Percentiles rank a stretch among this genome's conserved stretches.
Evolutionary conservation across 2,329 filamentous ascomycete genomes (phyloP).

Genomic region (Tolypocladium guangdongense): DNA sequence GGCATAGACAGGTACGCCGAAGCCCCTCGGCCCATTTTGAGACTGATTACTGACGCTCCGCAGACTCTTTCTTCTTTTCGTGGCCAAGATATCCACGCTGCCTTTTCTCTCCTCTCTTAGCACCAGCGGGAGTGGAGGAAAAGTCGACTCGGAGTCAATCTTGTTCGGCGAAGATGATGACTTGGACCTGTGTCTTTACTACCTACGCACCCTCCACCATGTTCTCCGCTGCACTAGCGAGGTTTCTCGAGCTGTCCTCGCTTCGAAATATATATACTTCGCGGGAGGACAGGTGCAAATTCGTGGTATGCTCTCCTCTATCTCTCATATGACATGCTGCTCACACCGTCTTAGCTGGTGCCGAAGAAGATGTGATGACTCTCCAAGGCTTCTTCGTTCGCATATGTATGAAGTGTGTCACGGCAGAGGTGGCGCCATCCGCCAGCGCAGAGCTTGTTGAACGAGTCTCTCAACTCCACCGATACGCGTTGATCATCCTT

Average conservation of each 20-base stretch:
- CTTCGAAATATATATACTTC: slow-evolving; percentile 39
- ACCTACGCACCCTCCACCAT: slow-evolving; percentile 63
- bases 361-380: slow-evolving; percentile 43
- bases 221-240: slow-evolving; percentile 57
- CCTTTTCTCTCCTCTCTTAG: slow-evolving; percentile 30
- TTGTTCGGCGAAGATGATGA: slow-evolving; percentile 49
- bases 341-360: slow-evolving; percentile 28
- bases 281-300: slow-evolving; percentile 20
- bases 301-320: slow-evolving; percentile 34
- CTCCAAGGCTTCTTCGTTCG: slow-evolving; percentile 59
- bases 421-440: slow-evolving; percentile 10
- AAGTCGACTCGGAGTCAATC: slow-evolving; percentile 6
- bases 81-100: slow-evolving; percentile 45
- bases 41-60: neutral
- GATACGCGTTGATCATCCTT: slow-evolving; percentile 57
- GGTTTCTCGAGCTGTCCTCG: slow-evolving; percentile 58
- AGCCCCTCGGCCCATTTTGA: slow-evolving; percentile 9
- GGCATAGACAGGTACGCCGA: slow-evolving; percentile 50
- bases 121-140: slow-evolving; percentile 6
- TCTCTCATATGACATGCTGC: neutral
- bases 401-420: slow-evolving; percentile 53
- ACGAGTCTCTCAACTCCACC: slow-evolving; percentile 56
- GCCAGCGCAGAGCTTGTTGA: slow-evolving; percentile 14
- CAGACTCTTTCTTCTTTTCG: slow-evolving; percentile 51
- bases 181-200: slow-evolving; percentile 66